These are phyloP conservation scores for Helotiales sp. DNA, from an alignment of 2,329 filamentous ascomycete species.

Conservation along the genomic window DNA sequence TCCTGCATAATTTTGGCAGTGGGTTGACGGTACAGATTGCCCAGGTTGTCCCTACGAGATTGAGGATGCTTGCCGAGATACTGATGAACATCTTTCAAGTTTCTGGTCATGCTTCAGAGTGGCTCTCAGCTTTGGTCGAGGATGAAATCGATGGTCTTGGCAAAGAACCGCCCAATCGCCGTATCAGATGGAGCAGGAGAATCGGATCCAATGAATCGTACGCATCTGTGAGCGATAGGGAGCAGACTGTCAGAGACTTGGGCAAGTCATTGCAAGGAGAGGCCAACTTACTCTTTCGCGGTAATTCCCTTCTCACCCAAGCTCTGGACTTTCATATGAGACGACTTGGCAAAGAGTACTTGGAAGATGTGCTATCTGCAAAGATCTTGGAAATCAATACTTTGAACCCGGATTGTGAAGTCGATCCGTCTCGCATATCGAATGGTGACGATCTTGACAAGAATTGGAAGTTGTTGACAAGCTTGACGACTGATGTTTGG, in stretches of 20 bases:
- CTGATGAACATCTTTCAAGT: conserved; percentile 96
- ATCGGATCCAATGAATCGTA: conserved; percentile 73
- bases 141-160: conserved; percentile 95
- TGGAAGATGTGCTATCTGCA: conserved; percentile 84
- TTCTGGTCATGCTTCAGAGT: conserved; percentile 80
- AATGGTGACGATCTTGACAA: conserved; percentile 72
- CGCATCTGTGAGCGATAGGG: conserved; percentile 66
- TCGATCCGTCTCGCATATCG: conserved; percentile 84
- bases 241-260: conserved; percentile 76
- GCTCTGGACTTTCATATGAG: conserved; percentile 96
- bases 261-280: conserved; percentile 81
- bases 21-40: conserved; percentile 86
- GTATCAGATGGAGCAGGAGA: conserved; percentile 73
- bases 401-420: conserved; percentile 89
- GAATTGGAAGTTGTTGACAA: conserved; percentile 81
- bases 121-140: conserved; percentile 91
- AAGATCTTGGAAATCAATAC: conserved; percentile 90
- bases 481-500: conserved; percentile 84
- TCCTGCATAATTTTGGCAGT: conserved; percentile 83
- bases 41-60: conserved; percentile 74
- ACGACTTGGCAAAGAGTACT: conserved; percentile 87
- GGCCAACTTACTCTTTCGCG: conserved; percentile 92
- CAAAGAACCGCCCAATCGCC: conserved; percentile 77
- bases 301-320: conserved; percentile 92
- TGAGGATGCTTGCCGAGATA: conserved; percentile 81